phyloP scores from a whole-genome alignment of 441 rosid species.

The Populus hybrid region DNA sequence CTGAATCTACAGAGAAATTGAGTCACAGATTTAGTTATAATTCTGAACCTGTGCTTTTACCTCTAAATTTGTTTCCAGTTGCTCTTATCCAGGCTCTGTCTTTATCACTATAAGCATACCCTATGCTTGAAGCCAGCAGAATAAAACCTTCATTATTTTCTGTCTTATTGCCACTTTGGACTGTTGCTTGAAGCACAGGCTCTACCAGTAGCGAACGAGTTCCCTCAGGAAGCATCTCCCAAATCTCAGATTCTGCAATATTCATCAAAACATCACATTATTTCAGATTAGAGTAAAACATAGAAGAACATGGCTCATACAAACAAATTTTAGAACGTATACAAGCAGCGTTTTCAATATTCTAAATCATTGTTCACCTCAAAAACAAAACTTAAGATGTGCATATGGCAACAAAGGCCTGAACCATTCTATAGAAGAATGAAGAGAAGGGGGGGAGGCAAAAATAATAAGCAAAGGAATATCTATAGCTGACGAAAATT shows the following conservation, averaged over 20 bases:
- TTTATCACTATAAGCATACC: slow-evolving; percentile 65
- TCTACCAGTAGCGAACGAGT: slow-evolving; percentile 50
- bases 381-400: no score
- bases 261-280: slow-evolving; percentile 17
- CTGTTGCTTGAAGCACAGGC: slow-evolving; percentile 41
- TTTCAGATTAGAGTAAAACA: not conserved
- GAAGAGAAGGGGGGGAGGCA: not conserved
- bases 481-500: no score
- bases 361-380: not conserved
- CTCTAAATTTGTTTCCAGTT: slow-evolving; percentile 61
- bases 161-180: slow-evolving; percentile 22
- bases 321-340: not conserved
- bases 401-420: not conserved
- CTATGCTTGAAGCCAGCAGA: slow-evolving; percentile 66
- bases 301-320: not conserved
- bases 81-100: slow-evolving; percentile 84
- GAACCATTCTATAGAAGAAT: not conserved
- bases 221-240: slow-evolving; percentile 55
- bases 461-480: not conserved
- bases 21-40: slow-evolving; percentile 14
- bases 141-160: slow-evolving; percentile 48
- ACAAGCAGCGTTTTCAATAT: not conserved
- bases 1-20: not conserved
- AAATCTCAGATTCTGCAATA: slow-evolving; percentile 47
- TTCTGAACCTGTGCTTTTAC: slow-evolving; percentile 31